Percentiles rank a stretch among this genome's conserved stretches.
Conservation (phyloP, 139 green algal genomes). For the Trebouxia sp. region DNA sequence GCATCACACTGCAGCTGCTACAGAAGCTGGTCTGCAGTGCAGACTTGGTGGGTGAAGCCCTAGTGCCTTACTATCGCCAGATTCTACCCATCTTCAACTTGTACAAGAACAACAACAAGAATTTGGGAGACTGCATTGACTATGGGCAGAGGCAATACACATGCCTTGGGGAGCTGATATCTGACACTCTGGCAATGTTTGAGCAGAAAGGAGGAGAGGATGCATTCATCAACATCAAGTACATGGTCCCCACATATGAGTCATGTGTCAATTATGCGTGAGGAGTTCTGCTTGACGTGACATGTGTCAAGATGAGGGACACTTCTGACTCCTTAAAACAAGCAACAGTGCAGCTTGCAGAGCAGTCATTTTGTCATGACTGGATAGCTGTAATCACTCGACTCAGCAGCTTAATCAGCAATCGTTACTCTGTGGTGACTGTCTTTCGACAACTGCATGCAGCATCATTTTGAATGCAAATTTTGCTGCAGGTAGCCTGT, state of each 20-base stretch:
- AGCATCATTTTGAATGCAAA: too few species aligned
- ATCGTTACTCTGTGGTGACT: too few species aligned
- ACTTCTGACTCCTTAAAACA: too few species aligned
- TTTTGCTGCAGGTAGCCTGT: too few species aligned
- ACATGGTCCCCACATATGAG: slow-evolving; percentile 69
- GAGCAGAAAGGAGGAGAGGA: slow-evolving; percentile 81
- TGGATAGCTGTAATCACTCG: too few species aligned
- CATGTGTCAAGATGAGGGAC: too few species aligned
- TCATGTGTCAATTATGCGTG: slow-evolving; percentile 14
- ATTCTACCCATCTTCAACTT: slow-evolving; percentile 87
- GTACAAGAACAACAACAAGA: slow-evolving; percentile 81
- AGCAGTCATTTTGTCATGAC: too few species aligned
- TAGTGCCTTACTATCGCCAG: slow-evolving; percentile 89
- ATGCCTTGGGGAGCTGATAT: slow-evolving; percentile 80
- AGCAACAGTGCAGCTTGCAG: too few species aligned
- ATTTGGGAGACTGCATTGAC: slow-evolving; percentile 83
- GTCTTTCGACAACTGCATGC: too few species aligned
- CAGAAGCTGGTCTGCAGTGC: slow-evolving; percentile 72
- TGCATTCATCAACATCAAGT: slow-evolving; percentile 94
- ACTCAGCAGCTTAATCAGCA: too few species aligned
- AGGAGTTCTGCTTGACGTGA: neutral
- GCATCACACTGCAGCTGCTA: slow-evolving; percentile 79
- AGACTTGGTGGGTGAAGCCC: slow-evolving; percentile 75
- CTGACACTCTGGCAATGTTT: slow-evolving; percentile 77
- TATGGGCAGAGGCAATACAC: slow-evolving; percentile 77